These are phyloP conservation scores for Sisymbrium altissimum DNA, from an alignment of 345 rosid genomes.

Conservation along the genomic window DNA sequence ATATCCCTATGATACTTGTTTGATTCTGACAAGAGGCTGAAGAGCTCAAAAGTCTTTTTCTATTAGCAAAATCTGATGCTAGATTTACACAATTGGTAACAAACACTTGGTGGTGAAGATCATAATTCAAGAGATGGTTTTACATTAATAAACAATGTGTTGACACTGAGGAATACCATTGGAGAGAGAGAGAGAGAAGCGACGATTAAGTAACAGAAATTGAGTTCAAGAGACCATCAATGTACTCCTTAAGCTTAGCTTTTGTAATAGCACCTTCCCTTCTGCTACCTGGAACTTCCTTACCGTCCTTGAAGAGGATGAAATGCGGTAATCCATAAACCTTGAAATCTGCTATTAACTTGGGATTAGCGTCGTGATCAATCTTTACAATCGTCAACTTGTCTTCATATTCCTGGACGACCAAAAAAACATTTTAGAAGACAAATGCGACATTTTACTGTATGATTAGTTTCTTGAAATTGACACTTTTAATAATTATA, in stretches of 20 bases:
- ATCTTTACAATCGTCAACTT: slow-evolving; percentile 70
- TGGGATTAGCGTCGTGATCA: slow-evolving; percentile 71
- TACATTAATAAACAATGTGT: slow-evolving; percentile 8
- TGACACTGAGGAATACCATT: slow-evolving; percentile 4
- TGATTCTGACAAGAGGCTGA: neutral
- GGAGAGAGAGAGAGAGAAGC: neutral
- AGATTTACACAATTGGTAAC: slow-evolving; percentile 11
- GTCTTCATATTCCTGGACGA: slow-evolving; percentile 55
- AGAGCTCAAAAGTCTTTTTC: neutral
- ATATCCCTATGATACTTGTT: neutral
- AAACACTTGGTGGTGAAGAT: neutral
- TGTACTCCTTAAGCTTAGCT: slow-evolving; percentile 64
- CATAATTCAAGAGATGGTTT: neutral
- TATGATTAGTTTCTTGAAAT: neutral
- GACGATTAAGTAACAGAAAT: slow-evolving; percentile 48
- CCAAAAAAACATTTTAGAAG: neutral
- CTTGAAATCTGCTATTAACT: slow-evolving; percentile 58
- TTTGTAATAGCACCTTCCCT: slow-evolving; percentile 88
- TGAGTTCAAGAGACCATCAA: slow-evolving; percentile 55
- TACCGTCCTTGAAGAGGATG: slow-evolving; percentile 71
- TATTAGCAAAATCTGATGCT: neutral
- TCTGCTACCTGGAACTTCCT: slow-evolving; percentile 72
- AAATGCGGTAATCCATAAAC: slow-evolving; percentile 79
- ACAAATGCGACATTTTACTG: neutral
- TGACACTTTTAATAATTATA: neutral